Evolutionary conservation across 257 asterid species (phyloP), one percentile per base, ranked within the genome.

Genomic region (Rauvolfia tetraphylla): DNA sequence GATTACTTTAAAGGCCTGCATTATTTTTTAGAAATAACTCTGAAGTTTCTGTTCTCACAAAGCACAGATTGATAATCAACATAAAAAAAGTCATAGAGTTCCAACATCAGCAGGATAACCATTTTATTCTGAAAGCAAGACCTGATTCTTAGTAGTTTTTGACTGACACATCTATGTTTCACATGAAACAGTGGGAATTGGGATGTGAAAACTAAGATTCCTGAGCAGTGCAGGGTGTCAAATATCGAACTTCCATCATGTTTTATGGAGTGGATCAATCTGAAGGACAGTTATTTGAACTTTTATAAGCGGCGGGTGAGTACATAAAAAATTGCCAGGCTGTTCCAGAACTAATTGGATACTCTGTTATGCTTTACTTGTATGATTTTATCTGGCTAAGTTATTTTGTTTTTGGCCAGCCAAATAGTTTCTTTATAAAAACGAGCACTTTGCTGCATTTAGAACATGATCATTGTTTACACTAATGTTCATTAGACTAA

Each of bases 211-310:
- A 92, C 98, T 46, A 90, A 91, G 84, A 77, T 92, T 51, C 99
- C 99, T 31, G 90, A 90, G 85, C 99, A 95, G 78, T 95, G 99
- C 81, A 80, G 80, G 74, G 91, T 88, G 27, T 84, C 96, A 33
- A 78, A 83, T 74, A 85, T 92, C 88, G 79, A 85, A 70, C 91
- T 92, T 76, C 99, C 99, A 11, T 76, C 88, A 1, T 95, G 90
- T 81, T 91, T 95, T 74, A 89, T 82, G 94, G 97, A 95, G 81
- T 95, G 99, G 99, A 93, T 92, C 86, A 95, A 95, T 87, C 81
- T 95, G 79, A 95, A 93, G 83, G 99, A 95, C 77, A 82, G 90
- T 75, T 93, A 84, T 82, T 87, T 95, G 33, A 95, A 95, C 87
- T 91, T 95, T 85, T 95, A 95, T 82, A 84, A 88, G 38, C 83